phyloP scores from a whole-genome alignment of 495 filamentous ascomycete genomes.

The Jackrogersella multiformis region DNA sequence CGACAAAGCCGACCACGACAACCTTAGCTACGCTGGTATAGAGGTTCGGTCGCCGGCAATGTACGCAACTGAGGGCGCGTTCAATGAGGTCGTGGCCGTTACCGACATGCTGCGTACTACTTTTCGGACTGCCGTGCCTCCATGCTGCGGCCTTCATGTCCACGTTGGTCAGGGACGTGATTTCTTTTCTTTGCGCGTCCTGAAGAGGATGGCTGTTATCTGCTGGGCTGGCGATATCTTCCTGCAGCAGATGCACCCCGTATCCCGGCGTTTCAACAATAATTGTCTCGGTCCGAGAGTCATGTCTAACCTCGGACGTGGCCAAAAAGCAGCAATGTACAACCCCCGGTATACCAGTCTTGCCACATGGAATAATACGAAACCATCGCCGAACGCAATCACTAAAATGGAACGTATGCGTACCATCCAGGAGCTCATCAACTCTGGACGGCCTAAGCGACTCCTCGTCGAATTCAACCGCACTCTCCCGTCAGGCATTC shows the following conservation, averaged over 20 bases:
- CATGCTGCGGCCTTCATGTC: constrained; percentile 9
- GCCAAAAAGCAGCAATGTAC: not conserved
- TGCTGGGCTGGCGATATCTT: constrained; percentile 13
- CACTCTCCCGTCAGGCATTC: not conserved
- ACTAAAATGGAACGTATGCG: not conserved
- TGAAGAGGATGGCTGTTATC: constrained; percentile 3
- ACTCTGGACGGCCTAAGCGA: not conserved
- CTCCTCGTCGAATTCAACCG: not conserved
- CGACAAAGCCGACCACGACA: not conserved
- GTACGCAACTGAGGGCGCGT: constrained; percentile 1
- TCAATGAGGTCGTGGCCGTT: constrained; percentile 16
- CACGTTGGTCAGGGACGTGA: not conserved
- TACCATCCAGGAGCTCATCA: not conserved
- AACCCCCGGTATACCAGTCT: not conserved
- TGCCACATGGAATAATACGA: not conserved
- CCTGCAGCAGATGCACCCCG: constrained; percentile 14
- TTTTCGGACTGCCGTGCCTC: constrained; percentile 13
- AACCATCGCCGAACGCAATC: not conserved
- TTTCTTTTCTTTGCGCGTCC: not conserved
- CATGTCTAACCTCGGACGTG: not conserved
- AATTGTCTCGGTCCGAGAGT: not conserved
- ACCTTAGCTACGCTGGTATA: not conserved
- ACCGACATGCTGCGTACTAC: constrained; percentile 6
- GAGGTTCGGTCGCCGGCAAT: constrained; percentile 13
- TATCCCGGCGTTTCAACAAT: not conserved